A percentile compares a stretch with the other conserved stretches of the same genome.
Conservation (phyloP, 2,329 filamentous ascomycete species). For the Pseudofabraea citricarpa region DNA sequence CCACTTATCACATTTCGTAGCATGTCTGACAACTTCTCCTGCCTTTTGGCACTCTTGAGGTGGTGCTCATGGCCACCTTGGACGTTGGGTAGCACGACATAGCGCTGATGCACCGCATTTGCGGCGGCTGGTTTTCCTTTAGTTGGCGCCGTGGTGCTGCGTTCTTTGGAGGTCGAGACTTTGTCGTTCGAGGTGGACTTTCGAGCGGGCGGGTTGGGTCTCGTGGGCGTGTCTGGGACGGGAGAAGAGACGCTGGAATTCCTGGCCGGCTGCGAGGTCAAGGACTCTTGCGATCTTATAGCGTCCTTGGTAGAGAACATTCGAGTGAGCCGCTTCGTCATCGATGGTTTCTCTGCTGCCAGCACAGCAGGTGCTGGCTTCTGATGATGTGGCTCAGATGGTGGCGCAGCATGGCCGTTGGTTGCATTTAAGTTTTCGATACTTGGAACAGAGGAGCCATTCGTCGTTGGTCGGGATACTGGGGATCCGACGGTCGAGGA, state of each 20-base stretch:
- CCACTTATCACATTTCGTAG: slow-evolving; percentile 77
- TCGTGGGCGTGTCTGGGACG: slow-evolving; percentile 27
- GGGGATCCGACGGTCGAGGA: slow-evolving; percentile 21
- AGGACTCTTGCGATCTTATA: slow-evolving; percentile 17
- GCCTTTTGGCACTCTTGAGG: slow-evolving; percentile 82
- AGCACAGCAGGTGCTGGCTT: slow-evolving; percentile 15
- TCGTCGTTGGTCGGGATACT: slow-evolving; percentile 15
- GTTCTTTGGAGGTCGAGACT: slow-evolving; percentile 24
- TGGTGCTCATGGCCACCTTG: slow-evolving; percentile 79
- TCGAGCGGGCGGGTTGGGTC: slow-evolving; percentile 32
- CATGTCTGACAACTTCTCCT: slow-evolving; percentile 93
- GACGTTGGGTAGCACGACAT: slow-evolving; percentile 42
- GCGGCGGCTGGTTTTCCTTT: slow-evolving; percentile 24
- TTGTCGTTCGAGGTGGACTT: slow-evolving; percentile 42
- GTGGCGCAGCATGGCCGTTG: slow-evolving; percentile 26
- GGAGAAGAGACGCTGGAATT: slow-evolving; percentile 27
- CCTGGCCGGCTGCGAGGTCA: slow-evolving; percentile 18
- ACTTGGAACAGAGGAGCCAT: slow-evolving; percentile 20
- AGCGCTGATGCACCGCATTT: slow-evolving; percentile 36
- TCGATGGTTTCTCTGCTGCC: slow-evolving; percentile 47
- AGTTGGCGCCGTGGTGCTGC: slow-evolving; percentile 16
- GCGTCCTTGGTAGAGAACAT: slow-evolving; percentile 60
- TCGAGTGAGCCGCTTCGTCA: slow-evolving; percentile 60
- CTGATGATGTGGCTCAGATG: slow-evolving; percentile 18
- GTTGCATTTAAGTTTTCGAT: slow-evolving; percentile 17